These are phyloP conservation scores for Eucalyptus regnans DNA, from an alignment of 345 rosid species.

Conservation along the genomic window DNA sequence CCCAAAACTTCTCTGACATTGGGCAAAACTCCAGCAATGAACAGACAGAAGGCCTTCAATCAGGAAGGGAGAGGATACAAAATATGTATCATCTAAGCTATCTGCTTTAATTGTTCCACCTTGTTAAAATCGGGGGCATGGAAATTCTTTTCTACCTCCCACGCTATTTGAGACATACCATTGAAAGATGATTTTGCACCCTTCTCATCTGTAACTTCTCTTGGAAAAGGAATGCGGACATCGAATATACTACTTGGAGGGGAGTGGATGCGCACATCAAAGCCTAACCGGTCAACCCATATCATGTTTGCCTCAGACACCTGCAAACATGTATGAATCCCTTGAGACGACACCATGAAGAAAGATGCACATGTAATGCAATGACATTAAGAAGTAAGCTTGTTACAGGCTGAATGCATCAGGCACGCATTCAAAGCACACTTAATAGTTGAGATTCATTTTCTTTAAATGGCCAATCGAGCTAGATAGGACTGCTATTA, in stretches of 20 bases:
- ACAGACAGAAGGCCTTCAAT: not conserved
- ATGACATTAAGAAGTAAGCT: not conserved
- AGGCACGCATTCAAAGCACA: not conserved
- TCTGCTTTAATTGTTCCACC: conserved; percentile 56
- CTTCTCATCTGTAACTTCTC: conserved; percentile 75
- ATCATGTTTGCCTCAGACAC: conserved; percentile 74
- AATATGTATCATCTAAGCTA: not conserved
- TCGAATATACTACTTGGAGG: conserved; percentile 40
- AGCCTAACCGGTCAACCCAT: conserved; percentile 87
- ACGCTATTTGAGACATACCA: conserved; percentile 87
- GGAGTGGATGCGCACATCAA: conserved; percentile 60
- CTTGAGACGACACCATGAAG: not conserved
- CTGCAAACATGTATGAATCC: conserved; percentile 17
- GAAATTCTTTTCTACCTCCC: conserved; percentile 88
- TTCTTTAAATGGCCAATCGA: not conserved
- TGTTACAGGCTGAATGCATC: not conserved
- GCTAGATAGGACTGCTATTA: not conserved
- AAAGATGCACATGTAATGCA: not conserved
- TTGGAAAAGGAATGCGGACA: conserved; percentile 79
- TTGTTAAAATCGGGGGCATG: conserved; percentile 36
- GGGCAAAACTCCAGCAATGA: not conserved
- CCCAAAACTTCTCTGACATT: not conserved
- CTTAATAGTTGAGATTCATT: not conserved
- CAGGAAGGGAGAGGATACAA: not conserved
- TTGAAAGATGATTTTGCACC: conserved; percentile 88